Conservation (phyloP, 1,284 basidiomycete genomes). For the Cryptococcus jaspeensis region DNA sequence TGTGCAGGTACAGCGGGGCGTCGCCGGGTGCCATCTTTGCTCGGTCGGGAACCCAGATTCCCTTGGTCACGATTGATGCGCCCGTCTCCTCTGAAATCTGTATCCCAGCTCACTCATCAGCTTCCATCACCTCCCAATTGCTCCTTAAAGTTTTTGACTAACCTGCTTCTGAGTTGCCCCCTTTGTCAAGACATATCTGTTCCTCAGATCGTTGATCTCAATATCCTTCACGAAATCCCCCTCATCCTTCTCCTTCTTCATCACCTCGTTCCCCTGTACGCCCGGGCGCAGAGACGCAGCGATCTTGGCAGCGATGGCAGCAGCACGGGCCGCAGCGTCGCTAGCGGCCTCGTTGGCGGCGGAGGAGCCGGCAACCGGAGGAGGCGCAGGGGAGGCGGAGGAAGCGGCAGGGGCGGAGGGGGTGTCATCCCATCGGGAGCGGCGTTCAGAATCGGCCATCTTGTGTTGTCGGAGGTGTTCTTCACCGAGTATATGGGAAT, state of each 20-base stretch:
- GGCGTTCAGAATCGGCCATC: constrained; percentile 14
- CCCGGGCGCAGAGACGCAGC: constrained; percentile 67
- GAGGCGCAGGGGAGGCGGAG: constrained; percentile 25
- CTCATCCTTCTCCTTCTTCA: constrained; percentile 67
- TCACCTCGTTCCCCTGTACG: constrained; percentile 53
- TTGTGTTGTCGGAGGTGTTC: neutral
- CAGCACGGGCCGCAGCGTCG: constrained; percentile 64
- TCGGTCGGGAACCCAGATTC: constrained; percentile 90
- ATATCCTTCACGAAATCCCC: constrained; percentile 86
- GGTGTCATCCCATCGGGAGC: constrained; percentile 30
- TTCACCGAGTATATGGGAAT: too few species aligned
- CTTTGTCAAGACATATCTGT: constrained; percentile 93
- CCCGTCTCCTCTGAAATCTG: constrained; percentile 88
- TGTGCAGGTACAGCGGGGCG: constrained; percentile 90
- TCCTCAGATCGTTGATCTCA: constrained; percentile 95
- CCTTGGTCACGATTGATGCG: constrained; percentile 85
- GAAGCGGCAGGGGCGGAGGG: constrained; percentile 8
- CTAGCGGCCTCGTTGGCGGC: constrained; percentile 62
- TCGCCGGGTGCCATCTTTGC: constrained; percentile 85
- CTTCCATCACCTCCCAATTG: too few species aligned
- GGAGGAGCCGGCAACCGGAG: constrained; percentile 45
- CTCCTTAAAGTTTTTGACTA: constrained; percentile 36
- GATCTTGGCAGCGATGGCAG: constrained; percentile 82
- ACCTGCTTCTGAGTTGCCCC: constrained; percentile 89
- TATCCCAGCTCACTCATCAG: constrained; percentile 1